These are phyloP conservation scores for Tetrahymena elliotti DNA, from an alignment of 73 alveolate genomes.

Conservation along the genomic window DNA sequence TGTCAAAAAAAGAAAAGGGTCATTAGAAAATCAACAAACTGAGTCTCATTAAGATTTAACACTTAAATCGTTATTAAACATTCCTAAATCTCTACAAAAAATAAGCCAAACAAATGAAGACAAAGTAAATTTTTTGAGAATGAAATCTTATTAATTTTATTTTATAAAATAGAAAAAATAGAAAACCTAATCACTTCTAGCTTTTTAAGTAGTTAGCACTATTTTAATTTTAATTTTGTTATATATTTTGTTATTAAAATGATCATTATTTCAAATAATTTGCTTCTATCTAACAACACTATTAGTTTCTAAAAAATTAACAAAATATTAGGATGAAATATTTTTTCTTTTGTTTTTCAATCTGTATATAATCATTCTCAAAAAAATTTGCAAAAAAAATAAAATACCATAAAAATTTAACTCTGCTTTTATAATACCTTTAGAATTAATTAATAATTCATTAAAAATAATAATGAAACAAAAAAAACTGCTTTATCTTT, in stretches of 20 bases:
- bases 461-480: too few species aligned
- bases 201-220: neutral
- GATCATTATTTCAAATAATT: too few species aligned
- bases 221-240: neutral
- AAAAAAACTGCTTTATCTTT: too few species aligned
- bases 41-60: neutral
- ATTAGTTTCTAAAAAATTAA: too few species aligned
- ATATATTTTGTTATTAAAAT: neutral
- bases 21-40: neutral
- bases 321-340: too few species aligned
- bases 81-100: neutral
- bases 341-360: too few species aligned
- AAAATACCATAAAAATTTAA: too few species aligned
- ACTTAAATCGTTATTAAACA: neutral
- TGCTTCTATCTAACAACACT: too few species aligned
- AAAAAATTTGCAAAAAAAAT: too few species aligned
- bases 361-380: too few species aligned
- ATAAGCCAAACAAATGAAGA: neutral
- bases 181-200: neutral
- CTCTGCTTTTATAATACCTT: too few species aligned
- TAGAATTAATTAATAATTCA: too few species aligned
- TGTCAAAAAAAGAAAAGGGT: neutral
- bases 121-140: neutral
- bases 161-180: neutral
- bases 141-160: neutral